A percentile compares a stretch with the other conserved stretches of the same genome.
phyloP scores from a whole-genome alignment of 371 early-diverging fungal genomes.

The Apophysomyces elegans region DNA sequence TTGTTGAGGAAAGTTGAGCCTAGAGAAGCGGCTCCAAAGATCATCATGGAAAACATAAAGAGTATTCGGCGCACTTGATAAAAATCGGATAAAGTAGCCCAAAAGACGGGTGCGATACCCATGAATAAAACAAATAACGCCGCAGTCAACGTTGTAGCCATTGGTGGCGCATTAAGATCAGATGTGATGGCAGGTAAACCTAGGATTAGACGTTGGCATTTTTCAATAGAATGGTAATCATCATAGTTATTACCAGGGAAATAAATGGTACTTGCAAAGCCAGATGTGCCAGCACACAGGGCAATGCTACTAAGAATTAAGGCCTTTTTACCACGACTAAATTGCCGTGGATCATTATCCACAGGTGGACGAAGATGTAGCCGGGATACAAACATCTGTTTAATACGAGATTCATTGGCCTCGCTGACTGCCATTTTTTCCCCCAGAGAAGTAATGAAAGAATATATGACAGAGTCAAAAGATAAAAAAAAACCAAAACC shows the following conservation, averaged over 20 bases:
- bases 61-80: conserved; percentile 58
- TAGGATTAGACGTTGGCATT: background rate
- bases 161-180: conserved; percentile 19
- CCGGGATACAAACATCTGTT: conserved; percentile 8
- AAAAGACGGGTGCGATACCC: conserved; percentile 54
- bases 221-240: background rate
- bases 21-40: conserved; percentile 66
- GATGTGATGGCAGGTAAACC: conserved; percentile 16
- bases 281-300: conserved; percentile 29
- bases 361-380: conserved; percentile 28
- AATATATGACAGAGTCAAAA: background rate
- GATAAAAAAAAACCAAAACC: background rate
- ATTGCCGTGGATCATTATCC: conserved; percentile 31
- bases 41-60: conserved; percentile 56
- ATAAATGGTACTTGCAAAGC: conserved; percentile 13
- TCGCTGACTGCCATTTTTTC: background rate
- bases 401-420: background rate
- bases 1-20: conserved; percentile 67
- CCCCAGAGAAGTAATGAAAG: background rate
- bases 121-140: conserved; percentile 49
- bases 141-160: conserved; percentile 42
- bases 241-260: background rate
- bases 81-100: conserved; percentile 64
- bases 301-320: conserved; percentile 26
- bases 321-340: conserved; percentile 16